Evolutionary conservation across 495 filamentous ascomycete species (phyloP), one percentile per base, ranked within the genome.

Genomic region (Penicillium coffeae): DNA sequence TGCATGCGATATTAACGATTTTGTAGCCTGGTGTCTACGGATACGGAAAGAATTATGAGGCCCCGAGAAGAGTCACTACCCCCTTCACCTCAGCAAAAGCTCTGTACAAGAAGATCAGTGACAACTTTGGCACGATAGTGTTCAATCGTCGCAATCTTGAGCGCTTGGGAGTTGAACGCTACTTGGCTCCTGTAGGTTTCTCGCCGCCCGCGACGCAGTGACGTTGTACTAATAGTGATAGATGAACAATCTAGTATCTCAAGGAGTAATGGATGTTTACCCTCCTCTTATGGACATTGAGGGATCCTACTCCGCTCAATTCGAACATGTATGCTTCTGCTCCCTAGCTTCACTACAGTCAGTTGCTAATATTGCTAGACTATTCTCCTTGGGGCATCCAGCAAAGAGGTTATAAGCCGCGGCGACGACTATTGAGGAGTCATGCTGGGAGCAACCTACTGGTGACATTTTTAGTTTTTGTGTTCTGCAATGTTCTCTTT

Each of bases 61-160:
- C 76, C 30, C 77, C 80, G 1, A 59, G 55, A 35, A 75, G 55
- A 38, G 68, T 77, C 15, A 65, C 68, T 13, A 65, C 80, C 43
- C 68, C 70, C 43, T 72, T 84, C 21, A 71, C 79, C 6, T 75
- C 73, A 1, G 82, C 82, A n/a, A 74, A 76, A 62, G 76, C 70
- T 39, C 63, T 85, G 9, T 62, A 80, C 58, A 79, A 77, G 54
- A 78, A 71, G 3, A 84, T 86, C 52, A 78, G 77, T 15, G 79
- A 82, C 45, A 84, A 85, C 48, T 86, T 86, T 50, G 80, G 80
- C 13, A 76, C 80, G 1, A 58, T 86, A 45, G 79, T 80, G 8
- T 86, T 82, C 49, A 82, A 74, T 48, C 69, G 82, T 32, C 77
- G 82, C 20, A 84, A 83, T 55, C 72, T 86, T 27, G 82, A 86